A percentile compares a stretch with the other conserved stretches of the same genome.
These are phyloP conservation scores for Juglanconis juglandina DNA, from an alignment of 2,329 filamentous ascomycete species.

Conservation along the genomic window DNA sequence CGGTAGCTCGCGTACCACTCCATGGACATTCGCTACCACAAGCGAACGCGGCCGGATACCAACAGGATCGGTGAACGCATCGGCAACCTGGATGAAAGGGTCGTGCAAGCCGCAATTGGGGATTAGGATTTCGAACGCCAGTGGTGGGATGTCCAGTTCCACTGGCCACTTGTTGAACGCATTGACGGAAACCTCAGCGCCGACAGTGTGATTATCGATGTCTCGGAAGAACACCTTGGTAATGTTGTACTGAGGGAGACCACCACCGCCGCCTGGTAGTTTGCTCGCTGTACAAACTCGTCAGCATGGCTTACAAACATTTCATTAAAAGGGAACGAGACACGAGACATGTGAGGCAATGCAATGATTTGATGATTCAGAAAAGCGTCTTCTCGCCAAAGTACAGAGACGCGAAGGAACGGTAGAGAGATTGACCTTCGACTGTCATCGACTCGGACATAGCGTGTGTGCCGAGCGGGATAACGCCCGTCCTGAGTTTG, in stretches of 20 bases:
- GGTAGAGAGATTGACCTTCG: constrained; percentile 75
- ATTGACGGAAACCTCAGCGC: constrained; percentile 71
- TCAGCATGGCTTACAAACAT: constrained; percentile 31
- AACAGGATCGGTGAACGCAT: constrained; percentile 66
- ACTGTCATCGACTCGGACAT: constrained; percentile 74
- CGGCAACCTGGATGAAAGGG: constrained; percentile 73
- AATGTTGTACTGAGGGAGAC: constrained; percentile 78
- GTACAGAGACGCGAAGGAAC: constrained; percentile 58
- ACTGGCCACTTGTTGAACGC: constrained; percentile 77
- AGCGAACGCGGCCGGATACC: constrained; percentile 65
- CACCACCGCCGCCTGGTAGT: constrained; percentile 37
- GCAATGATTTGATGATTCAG: constrained; percentile 22
- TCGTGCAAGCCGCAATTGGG: constrained; percentile 73
- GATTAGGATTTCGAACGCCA: constrained; percentile 82
- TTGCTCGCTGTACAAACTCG: constrained; percentile 53
- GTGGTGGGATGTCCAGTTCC: constrained; percentile 69
- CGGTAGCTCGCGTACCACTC: constrained; percentile 70
- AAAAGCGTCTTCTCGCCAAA: constrained; percentile 55
- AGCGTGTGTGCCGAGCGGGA: constrained; percentile 73
- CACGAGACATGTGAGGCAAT: constrained; percentile 1
- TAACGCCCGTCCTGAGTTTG: constrained; percentile 71
- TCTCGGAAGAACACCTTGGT: constrained; percentile 77
- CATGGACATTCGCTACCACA: constrained; percentile 67
- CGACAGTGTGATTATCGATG: constrained; percentile 65
- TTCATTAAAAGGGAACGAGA: constrained; percentile 16